These are phyloP conservation scores for Colletotrichum magnum DNA, from an alignment of 2,329 filamentous ascomycete genomes.

Conservation along the genomic window DNA sequence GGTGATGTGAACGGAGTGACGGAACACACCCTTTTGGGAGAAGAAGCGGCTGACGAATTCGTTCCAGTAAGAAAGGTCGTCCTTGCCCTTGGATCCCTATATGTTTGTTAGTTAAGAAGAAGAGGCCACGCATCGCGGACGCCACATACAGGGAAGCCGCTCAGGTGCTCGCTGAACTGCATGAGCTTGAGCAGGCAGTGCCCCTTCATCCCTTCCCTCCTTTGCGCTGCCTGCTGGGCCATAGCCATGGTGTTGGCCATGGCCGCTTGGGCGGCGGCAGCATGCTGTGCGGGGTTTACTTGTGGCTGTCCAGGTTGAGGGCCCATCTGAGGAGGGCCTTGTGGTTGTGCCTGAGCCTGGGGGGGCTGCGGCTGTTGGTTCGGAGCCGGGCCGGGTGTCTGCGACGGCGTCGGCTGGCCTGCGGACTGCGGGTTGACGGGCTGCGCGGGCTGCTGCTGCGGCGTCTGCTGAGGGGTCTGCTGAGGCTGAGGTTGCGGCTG, in stretches of 20 bases:
- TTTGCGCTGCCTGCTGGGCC: constrained; percentile 60
- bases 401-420: constrained; percentile 41
- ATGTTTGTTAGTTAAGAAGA: constrained; percentile 22
- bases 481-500: constrained; percentile 55
- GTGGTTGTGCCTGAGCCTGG: constrained; percentile 47
- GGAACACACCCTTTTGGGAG: constrained; percentile 80
- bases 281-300: constrained; percentile 44
- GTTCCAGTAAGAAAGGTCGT: constrained; percentile 84
- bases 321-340: constrained; percentile 50
- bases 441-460: constrained; percentile 41
- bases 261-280: constrained; percentile 42
- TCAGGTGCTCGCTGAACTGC: constrained; percentile 75
- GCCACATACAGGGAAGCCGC: constrained; percentile 66
- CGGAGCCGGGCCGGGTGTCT: constrained; percentile 40
- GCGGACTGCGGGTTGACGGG: constrained; percentile 41
- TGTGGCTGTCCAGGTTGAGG: constrained; percentile 51
- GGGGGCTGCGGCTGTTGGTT: constrained; percentile 47
- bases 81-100: constrained; percentile 71
- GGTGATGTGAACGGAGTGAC: constrained; percentile 75
- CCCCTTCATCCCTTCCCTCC: constrained; percentile 66
- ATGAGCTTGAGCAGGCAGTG: constrained; percentile 72
- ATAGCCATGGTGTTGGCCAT: constrained; percentile 52
- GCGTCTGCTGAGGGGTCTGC: constrained; percentile 44
- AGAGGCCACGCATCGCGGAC: background rate
- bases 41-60: constrained; percentile 87